Conservation (phyloP, 2,329 filamentous ascomycete genomes). For the Penicillium polonicum region DNA sequence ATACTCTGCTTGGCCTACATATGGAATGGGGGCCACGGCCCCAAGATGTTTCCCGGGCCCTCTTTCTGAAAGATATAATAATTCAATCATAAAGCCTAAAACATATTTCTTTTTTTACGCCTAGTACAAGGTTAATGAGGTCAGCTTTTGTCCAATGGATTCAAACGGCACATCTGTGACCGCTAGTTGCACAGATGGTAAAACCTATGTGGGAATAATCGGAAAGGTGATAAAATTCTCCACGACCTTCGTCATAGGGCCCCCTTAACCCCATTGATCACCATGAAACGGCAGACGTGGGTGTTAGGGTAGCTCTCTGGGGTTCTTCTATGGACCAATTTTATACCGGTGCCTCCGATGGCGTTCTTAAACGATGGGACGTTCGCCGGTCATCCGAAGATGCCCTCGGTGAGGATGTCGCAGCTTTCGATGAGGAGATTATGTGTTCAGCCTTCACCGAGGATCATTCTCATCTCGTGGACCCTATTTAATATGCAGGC, state of each 20-base stretch:
- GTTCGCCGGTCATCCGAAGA: constrained; percentile 53
- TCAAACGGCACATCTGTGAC: constrained; percentile 49
- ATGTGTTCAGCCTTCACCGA: constrained; percentile 59
- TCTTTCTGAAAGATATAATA: too few species aligned
- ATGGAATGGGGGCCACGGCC: too few species aligned
- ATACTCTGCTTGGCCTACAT: too few species aligned
- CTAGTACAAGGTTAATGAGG: constrained; percentile 50
- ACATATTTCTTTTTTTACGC: too few species aligned
- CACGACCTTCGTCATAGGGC: constrained; percentile 53
- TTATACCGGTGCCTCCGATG: constrained; percentile 62
- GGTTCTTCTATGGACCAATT: constrained; percentile 52
- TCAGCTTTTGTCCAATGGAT: constrained; percentile 50
- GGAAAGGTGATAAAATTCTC: constrained; percentile 47
- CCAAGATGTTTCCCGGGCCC: too few species aligned
- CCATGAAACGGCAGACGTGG: constrained; percentile 55
- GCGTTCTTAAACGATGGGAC: constrained; percentile 60
- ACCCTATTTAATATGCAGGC: too few species aligned
- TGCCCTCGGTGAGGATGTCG: constrained; percentile 52
- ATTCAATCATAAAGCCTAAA: too few species aligned
- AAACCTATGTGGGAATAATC: constrained; percentile 60
- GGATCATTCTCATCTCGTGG: constrained; percentile 52
- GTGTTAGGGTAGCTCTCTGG: constrained; percentile 60
- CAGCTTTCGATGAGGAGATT: constrained; percentile 52
- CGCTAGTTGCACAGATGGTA: constrained; percentile 60
- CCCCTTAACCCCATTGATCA: constrained; percentile 48